Conservation (phyloP, 176 grass and related monocot genomes). For the Triticum timopheevii region DNA sequence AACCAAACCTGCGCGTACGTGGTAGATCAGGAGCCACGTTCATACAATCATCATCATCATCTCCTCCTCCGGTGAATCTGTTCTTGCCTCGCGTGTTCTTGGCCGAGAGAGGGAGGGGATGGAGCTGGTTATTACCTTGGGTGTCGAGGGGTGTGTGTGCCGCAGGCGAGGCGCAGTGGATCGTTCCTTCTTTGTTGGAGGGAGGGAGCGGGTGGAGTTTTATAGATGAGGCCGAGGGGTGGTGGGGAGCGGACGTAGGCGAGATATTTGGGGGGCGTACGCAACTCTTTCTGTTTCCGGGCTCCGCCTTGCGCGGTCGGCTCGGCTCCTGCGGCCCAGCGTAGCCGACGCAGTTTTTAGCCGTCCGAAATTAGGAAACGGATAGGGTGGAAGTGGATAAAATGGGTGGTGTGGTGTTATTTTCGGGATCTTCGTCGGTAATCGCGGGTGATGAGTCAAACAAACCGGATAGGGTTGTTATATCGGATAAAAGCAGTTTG, state of each 20-base stretch:
- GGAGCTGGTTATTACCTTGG: slow-evolving; percentile 3
- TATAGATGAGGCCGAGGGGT: slow-evolving; percentile 15
- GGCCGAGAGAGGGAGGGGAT: background rate
- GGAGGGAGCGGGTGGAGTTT: background rate
- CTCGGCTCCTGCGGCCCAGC: background rate
- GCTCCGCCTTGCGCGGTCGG: background rate
- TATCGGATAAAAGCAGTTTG: no score
- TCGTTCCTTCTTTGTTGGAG: slow-evolving; percentile 32
- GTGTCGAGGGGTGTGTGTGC: background rate
- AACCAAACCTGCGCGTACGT: background rate
- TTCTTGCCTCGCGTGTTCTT: slow-evolving; percentile 21
- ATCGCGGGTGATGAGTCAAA: background rate
- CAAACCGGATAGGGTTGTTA: background rate
- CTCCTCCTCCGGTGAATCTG: background rate
- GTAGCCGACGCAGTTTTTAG: background rate
- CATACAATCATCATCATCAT: background rate
- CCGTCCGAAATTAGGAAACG: background rate
- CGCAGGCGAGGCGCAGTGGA: background rate
- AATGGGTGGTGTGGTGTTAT: background rate
- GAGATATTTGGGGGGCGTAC: slow-evolving; percentile 33
- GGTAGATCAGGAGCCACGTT: background rate
- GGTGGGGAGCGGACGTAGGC: slow-evolving; percentile 31
- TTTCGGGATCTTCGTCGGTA: background rate
- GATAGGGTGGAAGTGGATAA: background rate
- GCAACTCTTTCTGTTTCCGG: slow-evolving; percentile 19